phyloP scores from a whole-genome alignment of 345 rosid genomes.

The Boechera divaricarpa region DNA sequence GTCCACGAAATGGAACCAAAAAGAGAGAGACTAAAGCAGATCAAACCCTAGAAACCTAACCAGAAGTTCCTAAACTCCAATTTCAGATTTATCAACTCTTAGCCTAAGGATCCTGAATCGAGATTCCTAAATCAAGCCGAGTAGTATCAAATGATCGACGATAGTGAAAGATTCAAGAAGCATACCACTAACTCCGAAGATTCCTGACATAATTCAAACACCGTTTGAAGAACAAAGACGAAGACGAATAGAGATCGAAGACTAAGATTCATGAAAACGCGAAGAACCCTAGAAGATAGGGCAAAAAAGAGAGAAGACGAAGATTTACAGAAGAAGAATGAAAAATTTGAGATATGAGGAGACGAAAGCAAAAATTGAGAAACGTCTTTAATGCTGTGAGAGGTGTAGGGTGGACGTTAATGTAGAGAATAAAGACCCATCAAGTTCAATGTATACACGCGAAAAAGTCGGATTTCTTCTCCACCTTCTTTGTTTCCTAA shows the following conservation, averaged over 20 bases:
- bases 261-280: slow-evolving; percentile 62
- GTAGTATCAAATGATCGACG: background rate
- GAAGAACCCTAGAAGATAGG: slow-evolving; percentile 77
- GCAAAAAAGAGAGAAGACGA: slow-evolving; percentile 59
- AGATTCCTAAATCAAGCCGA: slow-evolving; percentile 2
- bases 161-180: background rate
- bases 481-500: slow-evolving; percentile 52
- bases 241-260: slow-evolving; percentile 22
- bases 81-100: background rate
- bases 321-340: background rate
- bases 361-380: slow-evolving; percentile 12
- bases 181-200: slow-evolving; percentile 73
- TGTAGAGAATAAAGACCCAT: slow-evolving; percentile 17
- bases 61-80: background rate
- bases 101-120: background rate
- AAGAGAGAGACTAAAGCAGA: background rate
- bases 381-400: slow-evolving; percentile 33
- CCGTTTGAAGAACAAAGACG: slow-evolving; percentile 51
- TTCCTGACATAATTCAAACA: slow-evolving; percentile 73
- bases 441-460: slow-evolving; percentile 75
- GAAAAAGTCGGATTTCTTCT: slow-evolving; percentile 49
- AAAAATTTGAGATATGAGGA: slow-evolving; percentile 10
- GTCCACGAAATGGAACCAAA: background rate
- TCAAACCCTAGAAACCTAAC: slow-evolving; percentile 19
- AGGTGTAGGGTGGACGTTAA: slow-evolving; percentile 24